Conservation (phyloP, 176 grass and related monocot species). For the Sorghum bicolor region DNA sequence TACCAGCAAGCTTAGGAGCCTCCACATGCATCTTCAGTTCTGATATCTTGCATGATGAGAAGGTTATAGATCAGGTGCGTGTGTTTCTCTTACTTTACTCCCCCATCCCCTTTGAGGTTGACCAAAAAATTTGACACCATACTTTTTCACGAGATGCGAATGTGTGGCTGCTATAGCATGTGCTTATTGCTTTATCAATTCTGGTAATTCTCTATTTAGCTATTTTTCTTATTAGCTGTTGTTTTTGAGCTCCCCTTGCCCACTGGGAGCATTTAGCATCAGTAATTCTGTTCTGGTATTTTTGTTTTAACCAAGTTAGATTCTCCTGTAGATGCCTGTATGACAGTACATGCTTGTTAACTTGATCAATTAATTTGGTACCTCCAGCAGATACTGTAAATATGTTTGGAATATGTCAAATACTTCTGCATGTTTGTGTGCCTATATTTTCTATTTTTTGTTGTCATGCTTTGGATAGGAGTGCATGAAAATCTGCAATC, state of each 20-base stretch:
- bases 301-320: neutral
- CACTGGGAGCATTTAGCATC: neutral
- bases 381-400: neutral
- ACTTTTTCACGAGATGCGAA: neutral
- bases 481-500: neutral
- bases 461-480: neutral
- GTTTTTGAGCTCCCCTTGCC: neutral
- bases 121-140: neutral
- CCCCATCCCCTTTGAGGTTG: neutral
- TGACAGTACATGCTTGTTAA: neutral
- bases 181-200: neutral
- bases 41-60: conserved; percentile 85
- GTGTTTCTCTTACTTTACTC: conserved; percentile 22
- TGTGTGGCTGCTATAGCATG: neutral
- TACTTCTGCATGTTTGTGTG: neutral
- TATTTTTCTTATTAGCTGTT: neutral
- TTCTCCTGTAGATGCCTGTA: neutral
- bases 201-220: neutral
- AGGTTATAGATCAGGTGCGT: conserved; percentile 86
- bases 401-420: neutral
- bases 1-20: conserved; percentile 68
- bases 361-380: conserved; percentile 6
- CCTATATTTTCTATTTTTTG: neutral
- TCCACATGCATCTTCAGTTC: conserved; percentile 87
- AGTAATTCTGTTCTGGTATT: neutral